A percentile compares a stretch with the other conserved stretches of the same genome.
These are phyloP conservation scores for Candida hispaniensis DNA, from an alignment of 805 yeast species.

Conservation along the genomic window DNA sequence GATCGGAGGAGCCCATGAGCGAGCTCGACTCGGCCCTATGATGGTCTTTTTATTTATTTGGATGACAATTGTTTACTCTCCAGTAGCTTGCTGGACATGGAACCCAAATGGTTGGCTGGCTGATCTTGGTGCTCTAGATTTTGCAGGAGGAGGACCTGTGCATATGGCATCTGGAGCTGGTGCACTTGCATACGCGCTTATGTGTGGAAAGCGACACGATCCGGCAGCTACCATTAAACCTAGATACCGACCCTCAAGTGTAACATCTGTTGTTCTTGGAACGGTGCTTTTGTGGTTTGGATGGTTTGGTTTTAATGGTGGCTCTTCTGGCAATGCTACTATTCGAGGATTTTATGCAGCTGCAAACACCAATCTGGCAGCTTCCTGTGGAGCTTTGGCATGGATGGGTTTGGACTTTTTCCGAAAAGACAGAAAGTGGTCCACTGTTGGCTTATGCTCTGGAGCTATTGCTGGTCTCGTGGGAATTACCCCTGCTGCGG, in stretches of 20 bases:
- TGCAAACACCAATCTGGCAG: constrained; percentile 88
- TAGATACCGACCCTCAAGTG: constrained; percentile 88
- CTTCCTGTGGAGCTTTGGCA: constrained; percentile 82
- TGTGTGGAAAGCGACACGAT: constrained; percentile 82
- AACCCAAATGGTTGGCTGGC: constrained; percentile 86
- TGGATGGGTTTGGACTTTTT: constrained; percentile 90
- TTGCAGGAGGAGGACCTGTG: constrained; percentile 98
- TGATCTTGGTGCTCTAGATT: constrained; percentile 76
- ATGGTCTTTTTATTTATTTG: constrained; percentile 88
- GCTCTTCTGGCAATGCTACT: constrained; percentile 88
- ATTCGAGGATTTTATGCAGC: constrained; percentile 92
- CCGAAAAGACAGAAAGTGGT: constrained; percentile 83
- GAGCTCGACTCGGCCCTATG: constrained; percentile 94
- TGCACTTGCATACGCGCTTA: constrained; percentile 85
- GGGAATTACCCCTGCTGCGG: constrained; percentile 95
- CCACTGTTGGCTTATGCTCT: constrained; percentile 83
- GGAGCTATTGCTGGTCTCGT: constrained; percentile 93
- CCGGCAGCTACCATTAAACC: constrained; percentile 59
- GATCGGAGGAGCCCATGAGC: constrained; percentile 97
- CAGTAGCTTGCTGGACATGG: constrained; percentile 98
- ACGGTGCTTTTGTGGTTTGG: constrained; percentile 96
- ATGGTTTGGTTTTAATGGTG: constrained; percentile 99
- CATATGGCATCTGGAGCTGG: constrained; percentile 92
- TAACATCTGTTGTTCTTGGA: constrained; percentile 81
- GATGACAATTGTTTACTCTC: constrained; percentile 93